Base-by-base conservation (phyloP, 768 basidiomycete species). In the Amanita exitialis region DNA sequence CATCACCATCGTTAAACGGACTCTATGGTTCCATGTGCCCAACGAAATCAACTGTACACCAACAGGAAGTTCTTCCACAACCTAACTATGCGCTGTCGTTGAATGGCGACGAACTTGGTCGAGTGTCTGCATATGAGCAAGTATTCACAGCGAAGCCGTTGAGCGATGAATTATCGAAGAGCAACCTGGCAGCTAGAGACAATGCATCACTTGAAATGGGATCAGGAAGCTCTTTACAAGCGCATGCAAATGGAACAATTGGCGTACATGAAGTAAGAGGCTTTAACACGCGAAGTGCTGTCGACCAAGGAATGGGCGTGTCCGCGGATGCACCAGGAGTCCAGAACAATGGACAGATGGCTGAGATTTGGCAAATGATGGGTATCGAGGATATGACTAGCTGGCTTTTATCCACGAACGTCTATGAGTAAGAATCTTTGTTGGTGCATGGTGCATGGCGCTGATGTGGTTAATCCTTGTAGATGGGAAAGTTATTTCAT, bases 321-420 rank as follows among this genome's bases (percentile, higher is more conserved):
- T 4, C 12, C 12, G 13, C 6, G 3, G n/a, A 38, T 49, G 21
- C 21, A 3, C 21, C 10, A 1, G 32, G 4, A 13, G 32, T 13
- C 52, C 54, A 52, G 53, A 61, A 51, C 2, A 52, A 52, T 46
- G 58, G 51, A 7, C 45, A 46, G 21, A 52, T 62, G 36, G 53
- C 56, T 2, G 58, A 59, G 16, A 57, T 63, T 18, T 57, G 62
- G 27, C 61, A 62, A 10, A 51, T 64, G 35, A 63, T 74, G 60
- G 74, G 81, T 55, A 63, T 67, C 51, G 75, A 77, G 49, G 74
- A 74, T 41, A 70, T 82, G 56, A 69, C 71, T 12, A 78, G 82
- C 76, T 85, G 82, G 82, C 12, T 32, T 32, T 5, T 13, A 77
- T 79, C 9, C 80, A 80, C 52, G 79, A 79, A 82, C 83, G 66